Percentiles rank a stretch among this genome's conserved stretches.
Conservation (phyloP, 163 green algal species). For the Volvox carteri region DNA sequence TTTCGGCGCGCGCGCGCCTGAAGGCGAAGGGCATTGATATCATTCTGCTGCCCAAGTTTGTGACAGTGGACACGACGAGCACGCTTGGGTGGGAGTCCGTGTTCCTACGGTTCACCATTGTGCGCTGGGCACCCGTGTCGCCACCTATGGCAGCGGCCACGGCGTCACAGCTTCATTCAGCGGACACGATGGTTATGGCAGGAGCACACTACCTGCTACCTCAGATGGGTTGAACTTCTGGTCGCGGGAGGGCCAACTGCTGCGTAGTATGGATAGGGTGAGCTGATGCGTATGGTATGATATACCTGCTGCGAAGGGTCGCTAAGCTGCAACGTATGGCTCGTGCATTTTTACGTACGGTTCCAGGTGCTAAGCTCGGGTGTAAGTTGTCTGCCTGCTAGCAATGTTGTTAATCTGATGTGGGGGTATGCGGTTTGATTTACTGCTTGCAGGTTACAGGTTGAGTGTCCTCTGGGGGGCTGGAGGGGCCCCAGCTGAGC, state of each 20-base stretch:
- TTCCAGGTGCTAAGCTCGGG: not conserved
- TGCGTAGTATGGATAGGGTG: not conserved
- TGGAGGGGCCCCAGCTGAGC: too few relatives aligned
- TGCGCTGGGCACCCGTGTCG: constrained; percentile 50
- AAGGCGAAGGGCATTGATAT: constrained; percentile 60
- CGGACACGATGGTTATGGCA: constrained; percentile 12
- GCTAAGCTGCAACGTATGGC: not conserved
- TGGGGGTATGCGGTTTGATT: too few relatives aligned
- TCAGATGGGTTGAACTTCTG: constrained; percentile 44
- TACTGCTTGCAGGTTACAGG: not conserved
- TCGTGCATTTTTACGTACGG: not conserved
- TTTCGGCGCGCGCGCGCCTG: constrained; percentile 61
- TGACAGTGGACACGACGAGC: constrained; percentile 62
- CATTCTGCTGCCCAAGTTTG: constrained; percentile 63
- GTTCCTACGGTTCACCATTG: constrained; percentile 66
- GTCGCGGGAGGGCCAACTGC: too few relatives aligned
- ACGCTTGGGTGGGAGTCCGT: constrained; percentile 67
- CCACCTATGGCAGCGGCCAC: not conserved
- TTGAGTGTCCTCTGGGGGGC: too few relatives aligned
- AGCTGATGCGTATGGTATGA: not conserved
- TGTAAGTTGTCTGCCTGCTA: not conserved
- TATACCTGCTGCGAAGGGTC: not conserved
- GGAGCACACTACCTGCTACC: constrained; percentile 27
- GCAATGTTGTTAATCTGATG: not conserved
- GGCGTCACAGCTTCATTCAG: constrained; percentile 8